These are phyloP conservation scores for Fusarium sp. DNA, from an alignment of 2,329 filamentous ascomycete genomes.

Conservation along the genomic window DNA sequence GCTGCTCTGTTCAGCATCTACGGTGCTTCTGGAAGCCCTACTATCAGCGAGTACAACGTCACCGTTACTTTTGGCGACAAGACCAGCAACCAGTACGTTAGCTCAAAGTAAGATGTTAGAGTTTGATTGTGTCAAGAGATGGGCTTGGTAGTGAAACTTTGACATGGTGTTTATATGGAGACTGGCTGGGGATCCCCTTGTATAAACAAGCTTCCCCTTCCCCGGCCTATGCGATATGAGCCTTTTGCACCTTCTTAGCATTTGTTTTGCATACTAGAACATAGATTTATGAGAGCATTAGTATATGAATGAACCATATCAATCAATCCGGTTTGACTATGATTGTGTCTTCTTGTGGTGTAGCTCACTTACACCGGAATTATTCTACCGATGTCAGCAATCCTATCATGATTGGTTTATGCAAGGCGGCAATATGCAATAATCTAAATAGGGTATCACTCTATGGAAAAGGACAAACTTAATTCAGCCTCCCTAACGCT, in stretches of 20 bases:
- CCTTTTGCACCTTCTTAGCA: constrained; percentile 11
- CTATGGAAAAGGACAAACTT: constrained; percentile 35
- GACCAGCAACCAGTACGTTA: constrained; percentile 45
- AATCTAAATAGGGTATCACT: constrained; percentile 49
- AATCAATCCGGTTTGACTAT: no score
- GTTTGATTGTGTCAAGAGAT: constrained; percentile 6
- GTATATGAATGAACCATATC: background rate
- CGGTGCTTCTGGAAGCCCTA: constrained; percentile 42
- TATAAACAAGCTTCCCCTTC: background rate
- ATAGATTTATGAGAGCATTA: constrained; percentile 4
- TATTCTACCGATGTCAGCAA: background rate
- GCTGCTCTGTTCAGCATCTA: constrained; percentile 51
- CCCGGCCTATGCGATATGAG: background rate
- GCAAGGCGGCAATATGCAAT: constrained; percentile 7
- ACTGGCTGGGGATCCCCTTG: background rate
- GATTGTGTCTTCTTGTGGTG: background rate
- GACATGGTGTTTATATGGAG: constrained; percentile 25
- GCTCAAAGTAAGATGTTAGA: background rate
- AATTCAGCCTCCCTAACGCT: constrained; percentile 10
- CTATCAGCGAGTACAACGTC: constrained; percentile 46
- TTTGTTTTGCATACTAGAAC: constrained; percentile 10
- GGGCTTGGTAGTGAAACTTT: constrained; percentile 6
- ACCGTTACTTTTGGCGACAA: constrained; percentile 41
- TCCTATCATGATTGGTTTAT: background rate
- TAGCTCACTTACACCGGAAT: background rate